These are phyloP conservation scores for Ogataea allantospora DNA, from an alignment of 805 yeast genomes.

Conservation along the genomic window DNA sequence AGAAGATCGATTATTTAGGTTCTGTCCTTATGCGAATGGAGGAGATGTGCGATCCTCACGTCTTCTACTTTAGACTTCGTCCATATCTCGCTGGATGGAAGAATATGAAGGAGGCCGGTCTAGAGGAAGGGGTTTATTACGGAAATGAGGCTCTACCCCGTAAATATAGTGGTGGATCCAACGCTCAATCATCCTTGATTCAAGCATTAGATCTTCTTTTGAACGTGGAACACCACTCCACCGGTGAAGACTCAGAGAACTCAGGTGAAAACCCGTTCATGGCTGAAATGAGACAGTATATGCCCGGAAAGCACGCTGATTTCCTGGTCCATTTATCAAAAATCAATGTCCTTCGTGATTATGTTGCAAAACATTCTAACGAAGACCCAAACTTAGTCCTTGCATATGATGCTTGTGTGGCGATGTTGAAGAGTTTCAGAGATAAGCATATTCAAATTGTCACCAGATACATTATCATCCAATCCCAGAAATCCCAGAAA, in stretches of 20 bases:
- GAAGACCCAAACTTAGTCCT: constrained; percentile 56
- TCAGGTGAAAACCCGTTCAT: constrained; percentile 49
- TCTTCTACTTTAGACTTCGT: constrained; percentile 79
- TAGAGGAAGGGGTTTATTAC: constrained; percentile 71
- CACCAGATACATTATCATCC: constrained; percentile 79
- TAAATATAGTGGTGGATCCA: constrained; percentile 82
- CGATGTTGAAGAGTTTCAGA: constrained; percentile 83
- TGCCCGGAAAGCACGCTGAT: constrained; percentile 85
- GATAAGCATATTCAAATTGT: constrained; percentile 94
- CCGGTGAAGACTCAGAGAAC: constrained; percentile 43
- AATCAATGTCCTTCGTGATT: constrained; percentile 61
- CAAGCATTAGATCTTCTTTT: constrained; percentile 81
- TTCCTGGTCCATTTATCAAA: constrained; percentile 62
- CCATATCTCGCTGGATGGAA: constrained; percentile 95
- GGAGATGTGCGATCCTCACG: constrained; percentile 93
- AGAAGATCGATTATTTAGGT: constrained; percentile 70
- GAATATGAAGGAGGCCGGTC: constrained; percentile 84
- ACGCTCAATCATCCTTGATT: constrained; percentile 88
- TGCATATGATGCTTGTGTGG: constrained; percentile 85
- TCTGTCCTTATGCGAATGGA: constrained; percentile 77
- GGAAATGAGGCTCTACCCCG: constrained; percentile 61
- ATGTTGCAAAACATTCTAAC: constrained; percentile 45
- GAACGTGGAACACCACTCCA: constrained; percentile 73
- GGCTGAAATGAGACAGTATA: constrained; percentile 80
- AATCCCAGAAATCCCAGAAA: constrained; percentile 57